Evolutionary conservation across 176 grass and related monocot species (phyloP).

Genomic region (Musa beccarii): DNA sequence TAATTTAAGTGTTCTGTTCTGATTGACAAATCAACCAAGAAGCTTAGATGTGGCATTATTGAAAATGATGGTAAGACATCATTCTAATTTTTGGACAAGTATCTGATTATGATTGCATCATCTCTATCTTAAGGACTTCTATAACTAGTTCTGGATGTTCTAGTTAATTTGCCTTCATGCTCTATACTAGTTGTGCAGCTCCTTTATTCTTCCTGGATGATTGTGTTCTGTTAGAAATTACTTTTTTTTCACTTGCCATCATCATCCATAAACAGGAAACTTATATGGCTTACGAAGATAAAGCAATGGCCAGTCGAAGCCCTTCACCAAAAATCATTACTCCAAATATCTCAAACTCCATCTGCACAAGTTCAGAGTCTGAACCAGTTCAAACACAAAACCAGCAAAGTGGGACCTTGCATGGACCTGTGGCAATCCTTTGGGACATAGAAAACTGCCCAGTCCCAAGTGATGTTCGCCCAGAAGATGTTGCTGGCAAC

Average conservation of each 20-base stretch:
- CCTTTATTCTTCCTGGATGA: neutral
- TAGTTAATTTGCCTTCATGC: neutral
- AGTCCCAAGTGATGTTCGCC: conserved; percentile 68
- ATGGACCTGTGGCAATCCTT: conserved; percentile 71
- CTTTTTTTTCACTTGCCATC: neutral
- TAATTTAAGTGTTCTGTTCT: too few species aligned
- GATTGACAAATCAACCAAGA: too few species aligned
- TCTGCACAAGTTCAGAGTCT: conserved; percentile 26
- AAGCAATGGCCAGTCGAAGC: conserved; percentile 39
- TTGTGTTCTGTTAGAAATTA: neutral
- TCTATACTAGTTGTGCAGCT: neutral
- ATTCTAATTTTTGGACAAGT: too few species aligned
- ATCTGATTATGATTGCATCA: too few species aligned
- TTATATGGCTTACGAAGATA: conserved; percentile 56
- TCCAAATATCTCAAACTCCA: conserved; percentile 30
- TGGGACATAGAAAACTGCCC: conserved; percentile 99
- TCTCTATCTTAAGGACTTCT: neutral
- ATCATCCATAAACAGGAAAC: neutral
- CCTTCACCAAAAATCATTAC: conserved; percentile 32
- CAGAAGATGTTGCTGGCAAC: conserved; percentile 85
- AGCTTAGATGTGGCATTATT: too few species aligned
- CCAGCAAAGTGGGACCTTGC: conserved; percentile 26
- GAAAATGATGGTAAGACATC: too few species aligned
- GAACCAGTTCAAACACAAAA: conserved; percentile 31
- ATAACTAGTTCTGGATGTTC: neutral